A percentile compares a stretch with the other conserved stretches of the same genome.
Evolutionary conservation across 371 early-diverging fungal genomes (phyloP).

Genomic region (Mortierella sp.): DNA sequence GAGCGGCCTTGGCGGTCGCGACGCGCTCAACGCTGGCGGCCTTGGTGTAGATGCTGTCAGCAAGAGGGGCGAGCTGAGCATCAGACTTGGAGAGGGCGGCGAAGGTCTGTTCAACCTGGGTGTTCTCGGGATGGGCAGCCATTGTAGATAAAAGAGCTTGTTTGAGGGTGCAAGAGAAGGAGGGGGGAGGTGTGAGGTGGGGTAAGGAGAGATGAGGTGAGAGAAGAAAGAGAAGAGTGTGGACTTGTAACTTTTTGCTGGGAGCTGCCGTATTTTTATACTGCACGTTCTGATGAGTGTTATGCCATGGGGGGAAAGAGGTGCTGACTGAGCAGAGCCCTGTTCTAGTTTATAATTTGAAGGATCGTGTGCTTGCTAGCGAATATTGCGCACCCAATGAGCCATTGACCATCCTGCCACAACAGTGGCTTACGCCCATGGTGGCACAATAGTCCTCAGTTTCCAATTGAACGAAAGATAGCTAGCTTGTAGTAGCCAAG

Average conservation of each 20-base stretch:
- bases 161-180: background rate
- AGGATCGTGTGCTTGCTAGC: too few species aligned
- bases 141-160: constrained; percentile 1
- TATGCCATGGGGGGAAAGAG: background rate
- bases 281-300: too few species aligned
- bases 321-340: background rate
- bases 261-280: background rate
- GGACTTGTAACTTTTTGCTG: background rate
- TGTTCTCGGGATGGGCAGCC: constrained; percentile 17
- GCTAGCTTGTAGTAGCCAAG: too few species aligned
- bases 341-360: too few species aligned
- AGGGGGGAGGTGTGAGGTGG: background rate
- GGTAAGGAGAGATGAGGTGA: background rate
- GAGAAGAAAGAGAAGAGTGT: background rate
- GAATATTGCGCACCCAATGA: too few species aligned
- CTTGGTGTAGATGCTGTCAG: constrained; percentile 9
- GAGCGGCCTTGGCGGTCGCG: constrained; percentile 24
- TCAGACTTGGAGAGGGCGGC: constrained; percentile 16
- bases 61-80: constrained; percentile 8
- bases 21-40: constrained; percentile 24
- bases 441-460: too few species aligned
- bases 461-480: too few species aligned
- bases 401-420: too few species aligned
- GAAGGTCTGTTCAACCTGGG: constrained; percentile 9
- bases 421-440: too few species aligned